Evolutionary conservation across 164 flowering plant genomes (phyloP), one percentile per base, ranked within the genome.

Genomic region (Kingdonia uniflora): DNA sequence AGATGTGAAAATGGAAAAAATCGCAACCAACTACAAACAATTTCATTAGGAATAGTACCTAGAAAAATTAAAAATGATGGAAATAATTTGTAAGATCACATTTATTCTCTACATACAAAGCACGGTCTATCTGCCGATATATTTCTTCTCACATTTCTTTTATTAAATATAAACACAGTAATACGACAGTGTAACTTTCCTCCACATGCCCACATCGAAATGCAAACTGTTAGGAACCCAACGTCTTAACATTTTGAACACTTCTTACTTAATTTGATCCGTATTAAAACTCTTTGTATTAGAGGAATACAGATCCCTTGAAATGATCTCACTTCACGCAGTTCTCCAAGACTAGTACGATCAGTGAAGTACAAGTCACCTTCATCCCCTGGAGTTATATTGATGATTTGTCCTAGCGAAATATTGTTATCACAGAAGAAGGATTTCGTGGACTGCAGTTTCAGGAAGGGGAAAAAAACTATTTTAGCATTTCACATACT

Each of bases 391-490:
- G 74, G 63, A 63, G 59, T 75, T 13, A 79, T 58, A 61, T 89
- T 88, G 17, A 85, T 77, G 11, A 85, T 72, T 54, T 74, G 58
- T 12, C 89, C 89, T 4, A 85, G 61, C 14, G 95, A 62, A 42
- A 73, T 71, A 44, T 87, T 85, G 12, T 56, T 52, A 52, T 82
- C 95, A 63, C 70, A 80, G 65, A 80, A 85, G 77, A 82, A 85
- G 38, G 95, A 82, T 49, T 73, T 71, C 42, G 85, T 69, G 2
- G 95, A 82, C 89, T 82, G 77, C 19, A n/a, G n/a, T n/a, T n/a
- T 29, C 17, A 29, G 17, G 21, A 29, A 29, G n/a, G 21, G 15
- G 22, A 17, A n/a, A 16, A 51, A 29, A 17, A 15, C 16, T 13
- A 14, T 47, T 11, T 44, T 44, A 44, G 48, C 48, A 15, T 44